Percentiles rank a stretch among this genome's conserved stretches.
These are phyloP conservation scores for Vitis hybrid DNA, from an alignment of 177 flowering plant genomes.

Conservation along the genomic window DNA sequence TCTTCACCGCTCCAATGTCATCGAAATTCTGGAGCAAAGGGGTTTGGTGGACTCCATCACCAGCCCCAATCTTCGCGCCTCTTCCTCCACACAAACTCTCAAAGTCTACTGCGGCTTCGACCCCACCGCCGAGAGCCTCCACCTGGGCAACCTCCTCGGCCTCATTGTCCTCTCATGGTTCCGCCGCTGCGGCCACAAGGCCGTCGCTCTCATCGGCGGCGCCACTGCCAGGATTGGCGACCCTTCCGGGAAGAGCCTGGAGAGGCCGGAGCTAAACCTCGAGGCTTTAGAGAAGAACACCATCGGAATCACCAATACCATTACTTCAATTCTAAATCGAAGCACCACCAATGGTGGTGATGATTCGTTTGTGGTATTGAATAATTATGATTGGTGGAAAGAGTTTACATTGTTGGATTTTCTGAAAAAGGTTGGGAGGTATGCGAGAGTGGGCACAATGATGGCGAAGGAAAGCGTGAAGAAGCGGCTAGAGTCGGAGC, in stretches of 20 bases:
- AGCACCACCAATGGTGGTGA: background rate
- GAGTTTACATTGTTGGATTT: slow-evolving; percentile 62
- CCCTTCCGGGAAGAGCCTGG: slow-evolving; percentile 70
- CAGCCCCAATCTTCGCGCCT: slow-evolving; percentile 46
- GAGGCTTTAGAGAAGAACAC: slow-evolving; percentile 46
- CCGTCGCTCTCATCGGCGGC: slow-evolving; percentile 69
- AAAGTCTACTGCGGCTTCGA: slow-evolving; percentile 77
- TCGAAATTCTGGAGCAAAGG: slow-evolving; percentile 47
- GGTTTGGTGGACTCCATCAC: slow-evolving; percentile 64
- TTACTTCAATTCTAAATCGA: slow-evolving; percentile 32
- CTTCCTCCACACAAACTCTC: slow-evolving; percentile 28
- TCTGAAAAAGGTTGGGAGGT: slow-evolving; percentile 55
- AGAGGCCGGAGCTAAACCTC: slow-evolving; percentile 62
- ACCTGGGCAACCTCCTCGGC: slow-evolving; percentile 72
- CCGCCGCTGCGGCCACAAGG: slow-evolving; percentile 58
- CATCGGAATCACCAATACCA: slow-evolving; percentile 32
- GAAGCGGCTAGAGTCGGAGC: slow-evolving; percentile 67
- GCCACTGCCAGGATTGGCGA: slow-evolving; percentile 80
- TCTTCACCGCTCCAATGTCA: slow-evolving; percentile 29
- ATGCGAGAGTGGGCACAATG: slow-evolving; percentile 69
- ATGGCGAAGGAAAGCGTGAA: slow-evolving; percentile 76
- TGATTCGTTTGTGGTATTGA: slow-evolving; percentile 35
- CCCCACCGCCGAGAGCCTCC: slow-evolving; percentile 75
- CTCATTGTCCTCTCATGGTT: slow-evolving; percentile 80
- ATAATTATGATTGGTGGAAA: slow-evolving; percentile 86